Percentiles rank a stretch among this genome's conserved stretches.
Conservation (phyloP, 345 rosid species). For the Linum lewisii region DNA sequence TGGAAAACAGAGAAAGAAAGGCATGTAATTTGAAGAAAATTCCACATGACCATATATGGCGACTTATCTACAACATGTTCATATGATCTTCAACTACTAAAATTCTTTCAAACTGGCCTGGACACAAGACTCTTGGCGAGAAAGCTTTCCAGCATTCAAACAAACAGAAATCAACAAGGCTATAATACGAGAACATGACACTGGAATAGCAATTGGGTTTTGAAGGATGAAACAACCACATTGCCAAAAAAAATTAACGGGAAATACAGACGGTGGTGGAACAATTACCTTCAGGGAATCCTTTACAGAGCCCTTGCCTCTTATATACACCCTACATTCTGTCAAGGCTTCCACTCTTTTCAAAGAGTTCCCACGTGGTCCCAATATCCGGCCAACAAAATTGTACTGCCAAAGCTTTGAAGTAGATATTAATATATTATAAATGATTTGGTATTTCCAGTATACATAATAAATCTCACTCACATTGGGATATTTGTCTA, state of each 20-base stretch:
- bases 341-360: conserved; percentile 85
- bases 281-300: conserved; percentile 77
- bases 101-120: too few species aligned
- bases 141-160: background rate
- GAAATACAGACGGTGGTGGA: background rate
- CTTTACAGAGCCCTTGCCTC: conserved; percentile 91
- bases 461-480: conserved; percentile 16
- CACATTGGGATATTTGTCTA: conserved; percentile 82
- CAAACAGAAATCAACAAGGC: background rate
- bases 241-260: background rate
- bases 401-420: conserved; percentile 47
- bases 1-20: too few species aligned
- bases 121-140: background rate
- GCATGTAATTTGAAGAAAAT: too few species aligned
- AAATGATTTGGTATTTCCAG: background rate
- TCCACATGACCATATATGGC: too few species aligned
- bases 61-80: too few species aligned
- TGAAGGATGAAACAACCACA: background rate
- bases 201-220: background rate
- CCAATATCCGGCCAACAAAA: conserved; percentile 90
- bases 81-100: too few species aligned
- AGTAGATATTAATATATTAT: conserved; percentile 17
- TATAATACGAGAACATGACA: background rate
- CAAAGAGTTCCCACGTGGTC: conserved; percentile 95
- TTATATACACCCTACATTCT: conserved; percentile 74